These are phyloP conservation scores for Alternaria burnsii DNA, from an alignment of 2,329 filamentous ascomycete genomes.

Conservation along the genomic window DNA sequence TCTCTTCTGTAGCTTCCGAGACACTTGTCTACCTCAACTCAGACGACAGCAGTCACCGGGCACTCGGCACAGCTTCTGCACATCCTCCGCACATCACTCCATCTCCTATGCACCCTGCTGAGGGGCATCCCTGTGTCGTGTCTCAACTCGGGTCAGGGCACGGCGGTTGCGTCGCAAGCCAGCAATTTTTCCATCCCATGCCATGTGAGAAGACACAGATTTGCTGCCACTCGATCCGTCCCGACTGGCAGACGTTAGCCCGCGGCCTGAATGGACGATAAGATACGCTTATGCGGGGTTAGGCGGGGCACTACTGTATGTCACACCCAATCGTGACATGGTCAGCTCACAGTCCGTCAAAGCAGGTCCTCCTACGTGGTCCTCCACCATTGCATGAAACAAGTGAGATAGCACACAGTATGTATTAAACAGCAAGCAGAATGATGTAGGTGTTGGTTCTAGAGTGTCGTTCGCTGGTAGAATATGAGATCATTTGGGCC, in stretches of 20 bases:
- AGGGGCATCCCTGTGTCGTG: slow-evolving; percentile 10
- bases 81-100: slow-evolving; percentile 20
- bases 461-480: slow-evolving; percentile 14
- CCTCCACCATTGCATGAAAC: slow-evolving; percentile 27
- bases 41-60: slow-evolving; percentile 10
- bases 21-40: slow-evolving; percentile 8
- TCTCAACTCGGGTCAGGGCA: slow-evolving; percentile 19
- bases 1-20: slow-evolving; percentile 11
- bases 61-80: slow-evolving; percentile 4
- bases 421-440: slow-evolving; percentile 4
- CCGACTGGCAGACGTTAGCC: slow-evolving; percentile 38
- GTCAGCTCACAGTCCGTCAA: slow-evolving; percentile 10
- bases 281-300: slow-evolving; percentile 40
- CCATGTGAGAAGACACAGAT: slow-evolving; percentile 15
- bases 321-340: slow-evolving; percentile 19
- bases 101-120: background rate
- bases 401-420: slow-evolving; percentile 6
- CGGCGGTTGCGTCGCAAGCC: slow-evolving; percentile 39
- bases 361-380: slow-evolving; percentile 33
- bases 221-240: slow-evolving; percentile 41
- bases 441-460: slow-evolving; percentile 1
- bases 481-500: slow-evolving; percentile 34
- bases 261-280: slow-evolving; percentile 37
- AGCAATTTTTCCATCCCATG: slow-evolving; percentile 17
- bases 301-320: slow-evolving; percentile 32